A percentile compares a stretch with the other conserved stretches of the same genome.
These are phyloP conservation scores for Kwoniella sp. DNA, from an alignment of 768 basidiomycete species.

Conservation along the genomic window DNA sequence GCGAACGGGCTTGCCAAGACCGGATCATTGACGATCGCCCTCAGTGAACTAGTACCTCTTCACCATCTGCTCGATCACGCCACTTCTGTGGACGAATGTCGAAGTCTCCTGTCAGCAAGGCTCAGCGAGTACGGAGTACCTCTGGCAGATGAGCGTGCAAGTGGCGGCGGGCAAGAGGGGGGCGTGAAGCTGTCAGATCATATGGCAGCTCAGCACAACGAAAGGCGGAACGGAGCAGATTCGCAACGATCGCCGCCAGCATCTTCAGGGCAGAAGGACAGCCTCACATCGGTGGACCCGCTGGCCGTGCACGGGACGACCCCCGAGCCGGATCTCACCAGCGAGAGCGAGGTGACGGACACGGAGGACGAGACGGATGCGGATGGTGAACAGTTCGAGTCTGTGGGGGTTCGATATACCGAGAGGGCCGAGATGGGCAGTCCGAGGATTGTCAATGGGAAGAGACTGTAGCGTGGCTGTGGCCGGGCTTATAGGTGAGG, in stretches of 20 bases:
- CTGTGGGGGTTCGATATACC: too few relatives aligned
- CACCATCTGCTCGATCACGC: conserved; percentile 64
- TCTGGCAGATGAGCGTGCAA: conserved; percentile 22
- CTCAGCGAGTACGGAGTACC: conserved; percentile 60
- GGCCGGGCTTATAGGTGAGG: too few relatives aligned
- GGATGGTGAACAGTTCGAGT: not conserved
- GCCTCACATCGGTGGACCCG: not conserved
- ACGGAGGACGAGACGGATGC: not conserved
- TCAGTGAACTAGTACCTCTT: conserved; percentile 61
- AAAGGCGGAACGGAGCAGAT: not conserved
- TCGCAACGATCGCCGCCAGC: not conserved
- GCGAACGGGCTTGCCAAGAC: not conserved
- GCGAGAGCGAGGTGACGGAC: not conserved
- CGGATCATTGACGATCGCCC: not conserved
- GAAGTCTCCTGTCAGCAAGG: conserved; percentile 77
- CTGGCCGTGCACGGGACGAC: not conserved
- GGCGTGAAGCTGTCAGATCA: not conserved
- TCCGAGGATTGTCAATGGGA: too few relatives aligned
- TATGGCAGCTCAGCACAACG: not conserved
- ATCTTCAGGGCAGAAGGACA: not conserved
- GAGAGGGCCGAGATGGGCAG: too few relatives aligned
- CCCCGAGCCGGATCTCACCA: not conserved
- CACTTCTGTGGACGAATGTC: conserved; percentile 74
- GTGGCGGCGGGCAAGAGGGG: not conserved
- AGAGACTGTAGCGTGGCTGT: too few relatives aligned